phyloP scores from a whole-genome alignment of 768 basidiomycete species.

The Fistulinella prunicolor region DNA sequence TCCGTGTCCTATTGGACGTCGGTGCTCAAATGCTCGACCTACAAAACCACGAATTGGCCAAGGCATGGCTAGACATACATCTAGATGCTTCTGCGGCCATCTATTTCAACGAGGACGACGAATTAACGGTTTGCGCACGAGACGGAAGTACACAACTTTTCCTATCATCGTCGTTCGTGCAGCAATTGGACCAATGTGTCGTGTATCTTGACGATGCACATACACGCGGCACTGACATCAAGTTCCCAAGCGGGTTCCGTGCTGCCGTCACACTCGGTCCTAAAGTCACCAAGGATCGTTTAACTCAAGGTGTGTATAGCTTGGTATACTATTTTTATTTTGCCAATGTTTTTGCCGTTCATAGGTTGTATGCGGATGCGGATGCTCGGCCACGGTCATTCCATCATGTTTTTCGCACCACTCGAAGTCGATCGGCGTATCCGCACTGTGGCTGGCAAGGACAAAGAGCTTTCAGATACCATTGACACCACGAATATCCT shows the following conservation, averaged over 20 bases:
- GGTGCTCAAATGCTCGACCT: conserved; percentile 57
- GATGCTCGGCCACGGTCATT: conserved; percentile 45
- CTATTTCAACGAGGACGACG: conserved; percentile 34
- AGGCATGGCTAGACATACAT: conserved; percentile 37
- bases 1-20: conserved; percentile 51
- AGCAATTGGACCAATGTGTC: conserved; percentile 35
- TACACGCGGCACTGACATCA: conserved; percentile 41
- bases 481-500: conserved; percentile 35
- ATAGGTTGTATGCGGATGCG: conserved; percentile 56
- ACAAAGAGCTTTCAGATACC: background rate
- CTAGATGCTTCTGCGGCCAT: conserved; percentile 25
- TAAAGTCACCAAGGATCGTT: conserved; percentile 36
- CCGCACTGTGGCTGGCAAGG: conserved; percentile 22
- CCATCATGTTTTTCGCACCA: conserved; percentile 48
- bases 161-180: conserved; percentile 31
- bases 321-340: background rate
- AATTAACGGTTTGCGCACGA: conserved; percentile 30
- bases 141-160: conserved; percentile 30
- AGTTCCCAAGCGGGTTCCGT: conserved; percentile 32
- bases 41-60: conserved; percentile 39
- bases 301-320: conserved; percentile 31
- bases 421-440: conserved; percentile 39
- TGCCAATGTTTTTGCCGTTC: background rate
- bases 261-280: conserved; percentile 40
- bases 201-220: conserved; percentile 41